phyloP scores from a whole-genome alignment of 2,329 filamentous ascomycete species.

The Penicillium italicum region DNA sequence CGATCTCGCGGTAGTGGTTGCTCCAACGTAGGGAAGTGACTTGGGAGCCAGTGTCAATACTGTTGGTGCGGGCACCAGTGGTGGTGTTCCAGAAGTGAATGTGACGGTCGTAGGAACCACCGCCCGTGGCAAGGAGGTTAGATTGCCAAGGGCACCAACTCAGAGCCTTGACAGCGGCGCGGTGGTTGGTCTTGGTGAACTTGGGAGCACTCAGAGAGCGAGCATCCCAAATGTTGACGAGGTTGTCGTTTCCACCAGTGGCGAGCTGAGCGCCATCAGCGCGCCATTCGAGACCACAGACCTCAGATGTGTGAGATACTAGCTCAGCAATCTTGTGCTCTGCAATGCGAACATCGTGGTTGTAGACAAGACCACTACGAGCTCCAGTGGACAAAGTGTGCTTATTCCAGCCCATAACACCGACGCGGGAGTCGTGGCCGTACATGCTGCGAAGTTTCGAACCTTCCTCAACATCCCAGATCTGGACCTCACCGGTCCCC shows the following conservation, averaged over 20 bases:
- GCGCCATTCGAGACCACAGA: conserved; percentile 97
- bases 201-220: conserved; percentile 89
- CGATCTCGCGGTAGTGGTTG: conserved; percentile 95
- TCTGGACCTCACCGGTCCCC: conserved; percentile 93
- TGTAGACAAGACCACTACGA: conserved; percentile 91
- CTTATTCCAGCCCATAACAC: conserved; percentile 99
- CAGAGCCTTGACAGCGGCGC: conserved; percentile 95
- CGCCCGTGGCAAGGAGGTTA: conserved; percentile 93
- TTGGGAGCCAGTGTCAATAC: conserved; percentile 96
- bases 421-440: conserved; percentile 92
- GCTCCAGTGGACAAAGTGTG: conserved; percentile 93
- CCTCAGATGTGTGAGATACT: conserved; percentile 93
- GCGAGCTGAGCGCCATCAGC: conserved; percentile 94
- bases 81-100: conserved; percentile 99
- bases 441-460: conserved; percentile 98
- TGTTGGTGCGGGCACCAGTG: conserved; percentile 94
- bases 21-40: conserved; percentile 96
- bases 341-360: conserved; percentile 96
- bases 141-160: conserved; percentile 99
- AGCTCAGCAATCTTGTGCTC: conserved; percentile 98
- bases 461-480: conserved; percentile 96
- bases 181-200: conserved; percentile 99
- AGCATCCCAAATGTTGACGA: conserved; percentile 98
- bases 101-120: conserved; percentile 92
- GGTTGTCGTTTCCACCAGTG: conserved; percentile 96